Base-by-base conservation (phyloP, 2,329 filamentous ascomycete genomes). In the Sclerotinia minor region DNA sequence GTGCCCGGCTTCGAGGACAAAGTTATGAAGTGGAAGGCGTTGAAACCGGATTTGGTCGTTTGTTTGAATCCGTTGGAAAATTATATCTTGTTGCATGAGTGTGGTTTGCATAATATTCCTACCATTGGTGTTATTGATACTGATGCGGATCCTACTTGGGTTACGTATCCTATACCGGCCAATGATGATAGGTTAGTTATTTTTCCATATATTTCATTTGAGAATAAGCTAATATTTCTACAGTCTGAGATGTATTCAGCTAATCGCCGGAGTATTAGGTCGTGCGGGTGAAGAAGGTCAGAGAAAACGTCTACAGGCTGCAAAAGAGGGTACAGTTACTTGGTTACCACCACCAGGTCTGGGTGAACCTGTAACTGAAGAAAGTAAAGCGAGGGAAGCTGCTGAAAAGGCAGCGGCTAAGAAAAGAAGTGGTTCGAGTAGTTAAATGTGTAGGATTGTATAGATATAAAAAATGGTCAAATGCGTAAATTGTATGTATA, bases 121-220 rank as follows among this genome's bases (percentile, higher is more conserved):
- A 98, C 95, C 0, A 95, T 99, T 75, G 95, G 94, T 58, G 84
- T 99, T 68, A 90, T 98, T 73, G 95, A 99, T 79, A 98, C 95
- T 0, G 91, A 99, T 79, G 89, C 89, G 2, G 91, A 98, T 79
- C 92, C 95, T 0, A 92, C 92, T 0, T 94, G 92, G 87, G 93
- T 98, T 63, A 98, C 95, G 5, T 99, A 99, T 77, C 91, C 92
- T 19, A 97, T 99, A 73, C 95, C 95, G 2, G 92, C 92, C 63
- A 99, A 99, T 78, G 95, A 99, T 77, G 95, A 99, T 83, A 93
- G 89, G 90, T 92, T 78, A 76, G 83, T 78, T 60, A 24, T 19
- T 24, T 41, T 41, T 60, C 55, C 38, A 47, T 45, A 26, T 29
- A 21, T 41, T 35, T n/a, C 11, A 7, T 11, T 44, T 24, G 29